phyloP scores from a whole-genome alignment of 164 flowering plant species.

The Vitis rupestris region DNA sequence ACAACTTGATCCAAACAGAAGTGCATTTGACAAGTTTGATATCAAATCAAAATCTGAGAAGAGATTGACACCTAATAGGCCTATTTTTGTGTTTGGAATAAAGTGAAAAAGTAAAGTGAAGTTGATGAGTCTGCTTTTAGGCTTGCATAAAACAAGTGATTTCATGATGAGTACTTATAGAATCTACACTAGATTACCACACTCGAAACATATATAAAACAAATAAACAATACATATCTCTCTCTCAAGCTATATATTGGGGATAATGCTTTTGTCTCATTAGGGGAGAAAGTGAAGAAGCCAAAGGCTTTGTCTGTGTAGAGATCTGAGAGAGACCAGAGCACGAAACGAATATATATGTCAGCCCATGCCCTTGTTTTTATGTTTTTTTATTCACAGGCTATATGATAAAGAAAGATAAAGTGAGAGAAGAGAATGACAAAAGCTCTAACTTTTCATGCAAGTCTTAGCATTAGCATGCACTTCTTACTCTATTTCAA shows the following conservation, averaged over 20 bases:
- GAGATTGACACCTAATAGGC: constrained; percentile 6
- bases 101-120: constrained; percentile 59
- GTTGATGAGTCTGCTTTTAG: constrained; percentile 16
- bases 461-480: constrained; percentile 34
- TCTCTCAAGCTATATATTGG: neutral
- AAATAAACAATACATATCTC: too few relatives aligned
- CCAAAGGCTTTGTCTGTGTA: constrained; percentile 16
- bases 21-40: neutral
- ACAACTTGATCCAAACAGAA: neutral
- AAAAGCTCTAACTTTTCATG: constrained; percentile 39
- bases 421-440: constrained; percentile 17
- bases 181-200: neutral
- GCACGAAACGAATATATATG: constrained; percentile 60
- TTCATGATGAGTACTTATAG: neutral
- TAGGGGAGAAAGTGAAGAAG: constrained; percentile 32
- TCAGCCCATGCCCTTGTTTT: neutral
- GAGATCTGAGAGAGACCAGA: constrained; percentile 23
- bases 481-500: constrained; percentile 26
- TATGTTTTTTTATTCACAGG: neutral
- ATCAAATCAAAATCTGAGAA: neutral
- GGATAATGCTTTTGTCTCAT: constrained; percentile 59
- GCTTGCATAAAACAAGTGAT: neutral
- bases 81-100: constrained; percentile 42
- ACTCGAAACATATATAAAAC: too few relatives aligned
- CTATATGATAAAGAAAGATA: constrained; percentile 3